These are phyloP conservation scores for Omphalea diandra DNA, from an alignment of 441 rosid genomes.

Conservation along the genomic window DNA sequence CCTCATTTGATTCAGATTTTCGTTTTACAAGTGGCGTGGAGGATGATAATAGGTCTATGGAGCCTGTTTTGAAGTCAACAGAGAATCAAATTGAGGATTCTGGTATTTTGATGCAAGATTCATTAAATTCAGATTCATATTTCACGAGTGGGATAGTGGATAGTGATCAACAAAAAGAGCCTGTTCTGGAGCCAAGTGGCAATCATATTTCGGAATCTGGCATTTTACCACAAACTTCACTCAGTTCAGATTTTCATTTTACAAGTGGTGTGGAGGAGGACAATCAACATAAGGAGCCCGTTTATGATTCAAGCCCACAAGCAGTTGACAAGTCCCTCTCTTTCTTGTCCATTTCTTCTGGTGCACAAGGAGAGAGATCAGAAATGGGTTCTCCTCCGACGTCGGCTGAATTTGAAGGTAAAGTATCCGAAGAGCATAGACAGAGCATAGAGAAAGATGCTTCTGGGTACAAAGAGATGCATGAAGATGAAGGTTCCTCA, in stretches of 20 bases:
- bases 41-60: constrained; percentile 39
- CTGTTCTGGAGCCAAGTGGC: constrained; percentile 12
- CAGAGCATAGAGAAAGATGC: constrained; percentile 28
- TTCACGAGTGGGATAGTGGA: constrained; percentile 8
- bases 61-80: constrained; percentile 42
- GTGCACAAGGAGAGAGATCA: constrained; percentile 40
- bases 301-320: constrained; percentile 80
- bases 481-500: constrained; percentile 33
- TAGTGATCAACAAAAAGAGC: not conserved
- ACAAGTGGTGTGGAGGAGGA: constrained; percentile 31
- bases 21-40: constrained; percentile 20
- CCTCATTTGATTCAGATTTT: constrained; percentile 11
- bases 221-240: constrained; percentile 13
- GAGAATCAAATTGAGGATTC: constrained; percentile 15
- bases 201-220: constrained; percentile 2
- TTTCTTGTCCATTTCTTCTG: constrained; percentile 62
- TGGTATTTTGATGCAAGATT: constrained; percentile 5
- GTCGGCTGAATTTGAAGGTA: constrained; percentile 24
- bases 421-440: constrained; percentile 35
- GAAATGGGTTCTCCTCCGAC: constrained; percentile 31
- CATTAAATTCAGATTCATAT: constrained; percentile 4
- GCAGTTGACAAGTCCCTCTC: constrained; percentile 48
- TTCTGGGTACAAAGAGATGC: constrained; percentile 32
- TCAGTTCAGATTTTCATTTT: constrained; percentile 17
- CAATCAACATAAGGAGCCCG: constrained; percentile 61